phyloP scores from a whole-genome alignment of 1,284 basidiomycete genomes.

The Fistulina hepatica region DNA sequence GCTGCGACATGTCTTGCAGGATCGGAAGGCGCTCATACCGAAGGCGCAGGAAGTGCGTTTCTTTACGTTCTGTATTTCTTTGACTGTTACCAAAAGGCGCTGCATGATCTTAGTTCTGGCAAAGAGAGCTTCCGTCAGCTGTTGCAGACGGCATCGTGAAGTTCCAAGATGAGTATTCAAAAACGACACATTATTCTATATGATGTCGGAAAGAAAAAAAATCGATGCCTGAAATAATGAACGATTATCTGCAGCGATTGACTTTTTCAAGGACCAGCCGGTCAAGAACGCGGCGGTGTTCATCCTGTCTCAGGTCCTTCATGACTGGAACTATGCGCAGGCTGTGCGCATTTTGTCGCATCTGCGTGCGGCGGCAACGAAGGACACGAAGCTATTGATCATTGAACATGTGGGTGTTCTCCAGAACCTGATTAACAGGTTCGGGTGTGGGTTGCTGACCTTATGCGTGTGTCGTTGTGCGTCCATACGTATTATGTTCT shows the following conservation, averaged over 20 bases:
- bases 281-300: slow-evolving; percentile 21
- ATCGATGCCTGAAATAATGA: slow-evolving; percentile 33
- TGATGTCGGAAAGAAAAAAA: too few species aligned
- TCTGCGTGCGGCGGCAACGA: slow-evolving; percentile 19
- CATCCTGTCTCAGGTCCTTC: slow-evolving; percentile 22
- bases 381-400: slow-evolving; percentile 20
- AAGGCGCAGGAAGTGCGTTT: slow-evolving; percentile 8
- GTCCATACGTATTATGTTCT: too few species aligned
- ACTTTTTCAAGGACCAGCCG: slow-evolving; percentile 26
- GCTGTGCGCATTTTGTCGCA: slow-evolving; percentile 18
- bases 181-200: too few species aligned
- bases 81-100: slow-evolving; percentile 1
- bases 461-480: too few species aligned
- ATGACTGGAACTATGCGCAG: slow-evolving; percentile 26
- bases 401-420: slow-evolving; percentile 27
- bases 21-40: slow-evolving; percentile 18
- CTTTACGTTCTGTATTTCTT: too few species aligned
- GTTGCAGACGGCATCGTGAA: slow-evolving; percentile 9
- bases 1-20: slow-evolving; percentile 22
- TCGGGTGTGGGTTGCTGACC: too few species aligned
- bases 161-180: slow-evolving; percentile 12
- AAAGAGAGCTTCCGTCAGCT: slow-evolving; percentile 6
- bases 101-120: too few species aligned
- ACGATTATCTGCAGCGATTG: slow-evolving; percentile 19
- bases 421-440: too few species aligned